Evolutionary conservation across 2,329 filamentous ascomycete genomes (phyloP).

Genomic region (Penicillium concentricum): DNA sequence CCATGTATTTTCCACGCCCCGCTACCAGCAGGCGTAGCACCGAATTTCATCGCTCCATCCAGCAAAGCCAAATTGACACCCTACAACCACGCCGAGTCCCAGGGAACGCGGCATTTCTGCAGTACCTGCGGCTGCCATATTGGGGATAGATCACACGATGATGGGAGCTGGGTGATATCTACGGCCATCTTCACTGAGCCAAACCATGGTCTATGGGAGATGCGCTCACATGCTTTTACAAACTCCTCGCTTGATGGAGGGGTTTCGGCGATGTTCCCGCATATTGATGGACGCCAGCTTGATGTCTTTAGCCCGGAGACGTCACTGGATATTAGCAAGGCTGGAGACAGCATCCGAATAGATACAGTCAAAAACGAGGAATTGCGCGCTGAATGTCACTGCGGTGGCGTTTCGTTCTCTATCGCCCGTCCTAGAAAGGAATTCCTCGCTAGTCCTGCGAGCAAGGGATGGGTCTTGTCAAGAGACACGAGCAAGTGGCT

Average conservation of each 20-base stretch:
- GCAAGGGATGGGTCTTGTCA: constrained; percentile 17
- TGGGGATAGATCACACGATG: constrained; percentile 12
- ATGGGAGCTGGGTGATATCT: constrained; percentile 23
- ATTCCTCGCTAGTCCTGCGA: constrained; percentile 27
- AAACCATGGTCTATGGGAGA: constrained; percentile 17
- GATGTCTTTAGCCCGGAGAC: constrained; percentile 10
- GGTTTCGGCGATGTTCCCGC: constrained; percentile 16
- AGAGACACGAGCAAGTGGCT: constrained; percentile 26
- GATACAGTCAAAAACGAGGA: not conserved
- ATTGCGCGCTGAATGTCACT: constrained; percentile 46
- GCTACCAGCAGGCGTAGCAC: constrained; percentile 20
- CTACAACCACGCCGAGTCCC: constrained; percentile 32
- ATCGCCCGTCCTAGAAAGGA: constrained; percentile 39
- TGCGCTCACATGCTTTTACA: constrained; percentile 20
- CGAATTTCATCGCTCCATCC: constrained; percentile 25
- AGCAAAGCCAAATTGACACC: constrained; percentile 16
- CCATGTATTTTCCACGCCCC: constrained; percentile 26
- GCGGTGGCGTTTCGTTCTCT: constrained; percentile 44
- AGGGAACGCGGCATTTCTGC: constrained; percentile 42
- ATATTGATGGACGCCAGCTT: constrained; percentile 16
- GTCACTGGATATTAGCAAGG: not conserved
- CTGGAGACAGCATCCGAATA: not conserved
- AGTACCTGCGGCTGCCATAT: constrained; percentile 45
- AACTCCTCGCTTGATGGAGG: constrained; percentile 18
- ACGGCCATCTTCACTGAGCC: constrained; percentile 24